Evolutionary conservation across 495 filamentous ascomycete genomes (phyloP), one percentile per base, ranked within the genome.

Genomic region (Thermothielavioides terrestris): DNA sequence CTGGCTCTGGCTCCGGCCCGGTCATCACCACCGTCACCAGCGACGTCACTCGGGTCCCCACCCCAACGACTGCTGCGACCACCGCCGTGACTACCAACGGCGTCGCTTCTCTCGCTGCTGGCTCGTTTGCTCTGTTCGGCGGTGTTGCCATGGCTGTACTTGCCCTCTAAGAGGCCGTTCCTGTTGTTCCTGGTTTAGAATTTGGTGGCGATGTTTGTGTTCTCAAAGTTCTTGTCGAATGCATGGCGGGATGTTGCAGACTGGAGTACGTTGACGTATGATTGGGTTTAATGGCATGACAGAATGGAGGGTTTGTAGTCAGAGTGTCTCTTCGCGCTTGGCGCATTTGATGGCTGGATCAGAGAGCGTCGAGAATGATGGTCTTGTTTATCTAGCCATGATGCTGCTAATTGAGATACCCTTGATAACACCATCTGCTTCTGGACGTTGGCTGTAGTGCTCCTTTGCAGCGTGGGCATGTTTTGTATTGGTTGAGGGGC

Each of bases 131-230:
- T 21, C 49, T 70, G 9, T 15, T 74, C 50, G 68, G 67, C 32
- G 66, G 66, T 53, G 54, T 76, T 21, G 62, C 65, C 48, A 58
- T 69, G 51, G 70, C 69, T 30, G 40, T 65, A 35, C 42, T 74
- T 36, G 68, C 67, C 42, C 48, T 76, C 43, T 74, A 74, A 72
- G 39, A 2, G 31, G 18, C 23, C 22, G 1, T 14, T 22, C 30
- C 17, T 38, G 22, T 21, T 10, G 11, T 15, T 37, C 28, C 7
- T 32, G 30, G 23, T 12, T n/a, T 9, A 20, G 9, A 14, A 12
- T 12, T 6, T 37, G 31, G 43, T 25, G 22, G 31, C 11, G 17
- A 15, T 17, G 18, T 17, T 35, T 25, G 10, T 26, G 12, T 28
- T 42, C 6, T 28, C 11, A n/a, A 2, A 23, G 11, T 3, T 6